Conservation (phyloP, 2,329 filamentous ascomycete species). For the Fusarium neocosmosporiellum region DNA sequence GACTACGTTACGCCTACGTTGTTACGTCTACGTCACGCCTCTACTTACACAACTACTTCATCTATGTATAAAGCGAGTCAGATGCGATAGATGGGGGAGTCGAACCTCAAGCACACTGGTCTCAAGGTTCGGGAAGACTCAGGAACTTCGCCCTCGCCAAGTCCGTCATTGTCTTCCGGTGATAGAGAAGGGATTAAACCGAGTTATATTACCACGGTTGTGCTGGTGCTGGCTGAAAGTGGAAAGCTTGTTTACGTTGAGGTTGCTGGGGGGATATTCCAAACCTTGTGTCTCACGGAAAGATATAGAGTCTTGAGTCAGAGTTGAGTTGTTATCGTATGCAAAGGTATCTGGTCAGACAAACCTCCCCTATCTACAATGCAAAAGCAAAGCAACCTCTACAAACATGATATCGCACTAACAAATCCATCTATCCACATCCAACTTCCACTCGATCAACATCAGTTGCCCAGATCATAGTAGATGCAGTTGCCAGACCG, state of each 20-base stretch:
- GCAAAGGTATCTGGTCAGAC: background rate
- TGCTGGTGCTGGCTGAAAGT: background rate
- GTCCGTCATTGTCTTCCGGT: background rate
- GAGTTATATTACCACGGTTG: background rate
- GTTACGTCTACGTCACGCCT: background rate
- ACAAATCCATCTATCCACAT: background rate
- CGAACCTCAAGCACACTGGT: background rate
- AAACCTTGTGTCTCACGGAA: background rate
- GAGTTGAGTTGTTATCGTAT: slow-evolving; percentile 20
- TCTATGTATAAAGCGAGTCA: no score
- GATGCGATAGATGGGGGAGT: background rate
- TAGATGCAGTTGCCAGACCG: slow-evolving; percentile 85
- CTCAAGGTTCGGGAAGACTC: background rate
- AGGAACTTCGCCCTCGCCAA: background rate
- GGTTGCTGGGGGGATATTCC: background rate
- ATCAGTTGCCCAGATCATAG: slow-evolving; percentile 75
- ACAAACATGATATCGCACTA: background rate
- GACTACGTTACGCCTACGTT: background rate
- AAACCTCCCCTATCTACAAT: background rate
- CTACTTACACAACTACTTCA: background rate
- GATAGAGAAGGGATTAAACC: background rate
- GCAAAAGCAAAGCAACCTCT: slow-evolving; percentile 1
- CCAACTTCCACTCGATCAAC: background rate
- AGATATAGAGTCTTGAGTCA: background rate
- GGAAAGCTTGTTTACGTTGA: background rate